Conservation (phyloP, 306 rosid species). For the Cucumis sativus region DNA sequence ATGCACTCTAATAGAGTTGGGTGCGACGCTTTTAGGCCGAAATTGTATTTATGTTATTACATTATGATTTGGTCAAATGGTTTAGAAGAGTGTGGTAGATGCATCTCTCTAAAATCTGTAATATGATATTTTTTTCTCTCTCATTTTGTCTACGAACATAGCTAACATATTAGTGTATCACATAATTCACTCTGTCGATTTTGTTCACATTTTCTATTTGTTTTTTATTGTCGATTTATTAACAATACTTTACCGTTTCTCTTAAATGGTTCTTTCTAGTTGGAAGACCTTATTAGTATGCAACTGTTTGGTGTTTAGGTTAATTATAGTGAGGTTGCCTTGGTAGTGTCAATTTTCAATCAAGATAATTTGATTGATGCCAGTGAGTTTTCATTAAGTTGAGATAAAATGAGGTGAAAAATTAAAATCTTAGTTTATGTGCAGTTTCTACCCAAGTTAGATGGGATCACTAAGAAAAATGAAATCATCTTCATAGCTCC, state of each 20-base stretch:
- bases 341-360: neutral
- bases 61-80: too few relatives aligned
- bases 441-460: neutral
- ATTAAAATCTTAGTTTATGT: neutral
- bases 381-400: neutral
- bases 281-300: neutral
- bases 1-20: too few relatives aligned
- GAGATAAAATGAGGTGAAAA: neutral
- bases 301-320: neutral
- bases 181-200: too few relatives aligned
- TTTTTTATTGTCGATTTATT: too few relatives aligned
- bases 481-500: slow-evolving; percentile 77
- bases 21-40: too few relatives aligned
- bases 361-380: neutral
- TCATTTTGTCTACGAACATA: too few relatives aligned
- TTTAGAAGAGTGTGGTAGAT: too few relatives aligned
- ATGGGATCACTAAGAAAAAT: slow-evolving; percentile 29
- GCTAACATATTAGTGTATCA: too few relatives aligned
- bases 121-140: too few relatives aligned
- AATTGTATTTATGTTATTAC: too few relatives aligned
- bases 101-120: too few relatives aligned
- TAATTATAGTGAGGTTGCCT: neutral
- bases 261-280: neutral
- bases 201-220: too few relatives aligned
- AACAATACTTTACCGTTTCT: neutral